These are phyloP conservation scores for Jaapia argillacea DNA, from an alignment of 768 basidiomycete species.

Conservation along the genomic window DNA sequence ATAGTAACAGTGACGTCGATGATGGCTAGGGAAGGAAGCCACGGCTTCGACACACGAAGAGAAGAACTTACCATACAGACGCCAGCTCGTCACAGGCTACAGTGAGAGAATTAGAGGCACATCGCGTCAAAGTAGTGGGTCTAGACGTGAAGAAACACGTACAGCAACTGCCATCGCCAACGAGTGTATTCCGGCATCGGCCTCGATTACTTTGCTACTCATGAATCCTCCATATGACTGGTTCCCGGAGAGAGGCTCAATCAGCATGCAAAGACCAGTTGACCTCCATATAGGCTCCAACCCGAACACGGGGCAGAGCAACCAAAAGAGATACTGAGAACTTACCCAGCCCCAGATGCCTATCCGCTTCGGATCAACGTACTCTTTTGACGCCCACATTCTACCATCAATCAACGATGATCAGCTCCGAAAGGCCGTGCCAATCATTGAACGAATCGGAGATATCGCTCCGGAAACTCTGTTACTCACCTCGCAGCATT, in stretches of 20 bases:
- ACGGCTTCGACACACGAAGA: no score
- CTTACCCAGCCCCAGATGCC: slow-evolving; percentile 98
- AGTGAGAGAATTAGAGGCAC: not conserved
- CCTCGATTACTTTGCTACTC: slow-evolving; percentile 88
- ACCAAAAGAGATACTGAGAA: slow-evolving; percentile 4
- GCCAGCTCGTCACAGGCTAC: slow-evolving; percentile 85
- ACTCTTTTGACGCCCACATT: slow-evolving; percentile 76
- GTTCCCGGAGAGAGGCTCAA: slow-evolving; percentile 2
- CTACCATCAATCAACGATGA: slow-evolving; percentile 22
- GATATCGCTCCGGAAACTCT: slow-evolving; percentile 4
- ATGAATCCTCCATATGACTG: slow-evolving; percentile 97
- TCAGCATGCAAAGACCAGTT: not conserved
- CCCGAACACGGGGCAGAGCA: not conserved
- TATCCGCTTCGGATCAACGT: slow-evolving; percentile 81
- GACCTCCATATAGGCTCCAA: not conserved
- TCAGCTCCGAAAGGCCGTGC: slow-evolving; percentile 4
- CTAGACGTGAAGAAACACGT: slow-evolving; percentile 18
- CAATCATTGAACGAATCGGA: no score
- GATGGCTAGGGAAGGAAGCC: no score
- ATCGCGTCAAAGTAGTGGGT: not conserved
- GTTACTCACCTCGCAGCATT: slow-evolving; percentile 67
- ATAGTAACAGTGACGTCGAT: no score
- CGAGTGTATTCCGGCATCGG: slow-evolving; percentile 80
- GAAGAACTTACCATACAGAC: slow-evolving; percentile 51
- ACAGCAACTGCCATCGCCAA: slow-evolving; percentile 89